phyloP scores from a whole-genome alignment of 1,139 yeast genomes.

The Ashbya aceris region DNA sequence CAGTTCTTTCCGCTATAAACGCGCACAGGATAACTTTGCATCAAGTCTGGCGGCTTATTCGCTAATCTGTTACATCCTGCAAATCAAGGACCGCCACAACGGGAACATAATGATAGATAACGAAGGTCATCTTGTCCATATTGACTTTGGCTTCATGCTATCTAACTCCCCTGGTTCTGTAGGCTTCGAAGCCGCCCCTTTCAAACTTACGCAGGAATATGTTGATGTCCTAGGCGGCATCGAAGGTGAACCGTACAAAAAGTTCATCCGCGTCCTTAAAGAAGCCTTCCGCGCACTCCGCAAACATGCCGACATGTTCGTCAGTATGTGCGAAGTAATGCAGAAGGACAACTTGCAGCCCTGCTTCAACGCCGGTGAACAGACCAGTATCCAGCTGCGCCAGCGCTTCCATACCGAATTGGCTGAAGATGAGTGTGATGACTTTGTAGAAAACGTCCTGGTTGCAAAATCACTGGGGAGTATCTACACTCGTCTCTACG shows the following conservation, averaged over 20 bases:
- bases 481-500: conserved; percentile 82
- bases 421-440: conserved; percentile 62
- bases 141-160: conserved; percentile 87
- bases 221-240: conserved; percentile 78
- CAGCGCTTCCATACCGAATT: conserved; percentile 77
- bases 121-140: conserved; percentile 91
- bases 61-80: conserved; percentile 75
- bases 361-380: conserved; percentile 80
- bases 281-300: conserved; percentile 66
- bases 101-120: conserved; percentile 92
- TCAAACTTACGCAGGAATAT: conserved; percentile 81
- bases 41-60: conserved; percentile 83
- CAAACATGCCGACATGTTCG: conserved; percentile 58
- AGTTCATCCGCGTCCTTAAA: conserved; percentile 55
- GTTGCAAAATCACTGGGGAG: conserved; percentile 82
- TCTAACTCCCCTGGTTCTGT: conserved; percentile 95
- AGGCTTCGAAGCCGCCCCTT: conserved; percentile 96
- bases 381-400: conserved; percentile 65
- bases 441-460: conserved; percentile 63
- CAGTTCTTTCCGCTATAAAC: conserved; percentile 42
- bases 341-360: conserved; percentile 84
- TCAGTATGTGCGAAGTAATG: conserved; percentile 85
- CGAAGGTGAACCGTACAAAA: conserved; percentile 47
- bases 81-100: conserved; percentile 91
- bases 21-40: conserved; percentile 79